Conservation (phyloP, 2,329 filamentous ascomycete genomes). For the Blastomyces silverae region DNA sequence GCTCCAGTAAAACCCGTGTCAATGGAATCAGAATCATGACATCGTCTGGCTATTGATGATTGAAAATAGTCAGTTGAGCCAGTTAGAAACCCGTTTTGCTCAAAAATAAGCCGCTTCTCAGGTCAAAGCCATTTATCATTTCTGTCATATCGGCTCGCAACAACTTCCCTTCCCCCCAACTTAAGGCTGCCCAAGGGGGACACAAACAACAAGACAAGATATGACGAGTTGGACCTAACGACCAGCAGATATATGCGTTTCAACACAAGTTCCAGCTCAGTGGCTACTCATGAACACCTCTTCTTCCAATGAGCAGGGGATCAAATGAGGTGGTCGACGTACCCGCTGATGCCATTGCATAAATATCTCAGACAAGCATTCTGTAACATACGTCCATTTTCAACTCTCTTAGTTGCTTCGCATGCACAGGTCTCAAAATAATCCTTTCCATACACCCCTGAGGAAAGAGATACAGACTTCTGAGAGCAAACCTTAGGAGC, state of each 20-base stretch:
- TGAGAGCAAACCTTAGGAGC: not conserved
- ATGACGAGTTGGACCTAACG: not conserved
- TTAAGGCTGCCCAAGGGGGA: not conserved
- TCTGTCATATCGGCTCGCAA: not conserved
- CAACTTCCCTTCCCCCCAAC: not conserved
- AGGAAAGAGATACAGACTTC: not conserved
- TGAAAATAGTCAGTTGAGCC: not conserved
- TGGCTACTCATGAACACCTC: not conserved
- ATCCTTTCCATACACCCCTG: not conserved
- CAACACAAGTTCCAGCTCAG: not conserved
- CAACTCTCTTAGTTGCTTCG: not conserved
- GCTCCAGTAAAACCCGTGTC: not conserved
- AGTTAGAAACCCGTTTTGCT: not conserved
- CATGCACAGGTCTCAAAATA: constrained; percentile 6
- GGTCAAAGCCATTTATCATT: not conserved
- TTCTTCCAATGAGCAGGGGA: not conserved
- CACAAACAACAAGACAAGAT: constrained; percentile 3
- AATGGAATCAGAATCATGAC: not conserved
- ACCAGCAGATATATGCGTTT: not conserved
- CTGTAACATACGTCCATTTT: not conserved
- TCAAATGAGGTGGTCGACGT: not conserved
- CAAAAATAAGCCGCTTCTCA: not conserved
- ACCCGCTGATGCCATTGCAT: not conserved
- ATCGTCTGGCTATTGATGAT: not conserved
- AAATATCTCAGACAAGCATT: constrained; percentile 7